Base-by-base conservation (phyloP, 1,284 basidiomycete species). In the Malassezia obtusa region DNA sequence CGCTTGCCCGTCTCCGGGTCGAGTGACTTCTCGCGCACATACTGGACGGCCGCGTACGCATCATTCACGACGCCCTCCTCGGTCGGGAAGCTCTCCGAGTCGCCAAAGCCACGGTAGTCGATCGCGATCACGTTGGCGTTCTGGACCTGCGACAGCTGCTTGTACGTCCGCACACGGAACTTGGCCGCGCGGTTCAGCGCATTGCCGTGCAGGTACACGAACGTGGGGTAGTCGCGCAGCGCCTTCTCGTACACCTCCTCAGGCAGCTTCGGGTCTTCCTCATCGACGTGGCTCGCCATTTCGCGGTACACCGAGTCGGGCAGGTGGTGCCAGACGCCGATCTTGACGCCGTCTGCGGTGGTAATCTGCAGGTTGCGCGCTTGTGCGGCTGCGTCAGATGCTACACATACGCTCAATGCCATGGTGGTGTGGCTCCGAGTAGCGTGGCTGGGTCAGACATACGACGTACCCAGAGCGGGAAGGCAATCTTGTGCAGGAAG, bases 61-160 rank as follows among this genome's bases (percentile, higher is more conserved):
- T 96, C 92, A 3, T 75, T 75, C 0, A 81, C 73, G 0, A 95
- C 76, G 0, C 90, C 92, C 12, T 76, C 73, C 70, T 91, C 85
- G 10, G 80, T 82, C 0, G 90, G 90, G 2, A 22, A 74, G 1
- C 89, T 88, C 0, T 81, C 80, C 50, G 87, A 90, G 69, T 96
- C 89, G 0, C 79, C 91, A 64, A 86, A 96, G 0, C 91, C 91
- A n/a, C 89, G 82, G 70, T 92, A 92, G 75, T 94, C 90, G 39
- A 88, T 82, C 0, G 83, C 83, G 19, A 94, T 75, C 1, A 94
- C 83, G 68, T 92, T 94, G 15, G 79, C 80, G 19, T 78, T 77
- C 0, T 88, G 76, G 1, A 83, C 79, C 1, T 81, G 78, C 0
- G 84, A 79, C 59, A 84, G 82, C 0, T 78, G 76, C 10, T 78